Base-by-base conservation (phyloP, 306 rosid genomes). In the Fragaria iinumae region DNA sequence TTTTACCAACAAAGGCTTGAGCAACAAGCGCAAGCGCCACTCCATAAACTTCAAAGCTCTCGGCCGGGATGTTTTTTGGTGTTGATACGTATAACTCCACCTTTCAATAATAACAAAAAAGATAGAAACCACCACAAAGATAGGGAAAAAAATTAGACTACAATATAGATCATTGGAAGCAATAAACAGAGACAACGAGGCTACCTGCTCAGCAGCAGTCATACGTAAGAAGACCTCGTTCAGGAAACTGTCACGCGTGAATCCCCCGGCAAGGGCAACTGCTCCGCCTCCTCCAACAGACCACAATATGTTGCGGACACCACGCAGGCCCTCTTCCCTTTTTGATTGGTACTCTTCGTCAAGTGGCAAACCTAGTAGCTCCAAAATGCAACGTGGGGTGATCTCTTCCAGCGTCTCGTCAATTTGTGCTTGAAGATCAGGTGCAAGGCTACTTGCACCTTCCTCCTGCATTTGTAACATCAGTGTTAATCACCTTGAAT, bases 271-370 rank as follows among this genome's bases (percentile, higher is more conserved):
- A 74, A 92, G 83, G 25, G 96, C 96, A 72, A 94, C 97, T 52
- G 99, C 99, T 43, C 99, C 99, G 7, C 99, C 99, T 77, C 97
- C 97, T 74, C 99, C 99, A 81, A 92, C 97, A 18, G 97, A 88
- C 97, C 97, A 95, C 82, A 95, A 74, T 76, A 95, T 90, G 85
- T 92, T 95, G 70, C 96, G 91, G 55, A 92, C 93, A 79, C 97
- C 97, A 60, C 85, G 93, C 56, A 95, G 93, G 76, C 97, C 99
- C 86, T 95, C 97, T 83, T 82, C 92, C 85, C 99, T 88, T 80
- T 80, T 86, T 0, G 78, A 76, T 71, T 68, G 87, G 81, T 81
- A 88, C 74, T 87, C 93, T 43, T 92, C 89, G 60, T 36, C 83
- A 38, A 90, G 85, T 27, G 99, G 92, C 76, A 92, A 87, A 69